Percentiles rank a stretch among this genome's conserved stretches.
Evolutionary conservation across 441 rosid species (phyloP).

Genomic region (Pelargonium myrrhifolium): DNA sequence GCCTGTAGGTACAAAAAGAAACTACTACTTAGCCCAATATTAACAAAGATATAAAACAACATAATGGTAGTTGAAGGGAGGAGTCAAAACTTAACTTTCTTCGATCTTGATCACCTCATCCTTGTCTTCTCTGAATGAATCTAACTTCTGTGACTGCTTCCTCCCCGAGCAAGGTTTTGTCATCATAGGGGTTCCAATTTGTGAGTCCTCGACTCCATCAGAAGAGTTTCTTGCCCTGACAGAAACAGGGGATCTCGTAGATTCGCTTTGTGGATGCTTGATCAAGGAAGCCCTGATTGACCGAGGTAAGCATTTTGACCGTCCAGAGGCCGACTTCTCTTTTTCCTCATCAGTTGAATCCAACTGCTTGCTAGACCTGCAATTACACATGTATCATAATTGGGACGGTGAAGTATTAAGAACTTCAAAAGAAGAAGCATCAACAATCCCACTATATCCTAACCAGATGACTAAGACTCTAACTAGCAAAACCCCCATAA

Average conservation of each 20-base stretch:
- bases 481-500: neutral
- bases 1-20: slow-evolving; percentile 45
- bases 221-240: slow-evolving; percentile 55
- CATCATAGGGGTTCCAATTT: slow-evolving; percentile 29
- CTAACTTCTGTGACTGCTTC: slow-evolving; percentile 37
- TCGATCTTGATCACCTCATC: slow-evolving; percentile 74
- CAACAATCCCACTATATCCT: neutral
- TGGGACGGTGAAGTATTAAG: neutral
- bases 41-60: neutral
- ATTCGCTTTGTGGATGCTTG: slow-evolving; percentile 50
- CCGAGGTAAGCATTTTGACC: slow-evolving; percentile 48
- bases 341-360: slow-evolving; percentile 35
- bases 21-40: slow-evolving; percentile 13
- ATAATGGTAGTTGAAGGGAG: neutral
- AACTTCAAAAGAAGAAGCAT: neutral
- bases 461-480: neutral
- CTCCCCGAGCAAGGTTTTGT: slow-evolving; percentile 31
- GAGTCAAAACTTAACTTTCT: slow-evolving; percentile 72
- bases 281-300: slow-evolving; percentile 51
- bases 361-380: slow-evolving; percentile 50
- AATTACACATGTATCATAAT: slow-evolving; percentile 15
- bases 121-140: slow-evolving; percentile 51
- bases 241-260: slow-evolving; percentile 60
- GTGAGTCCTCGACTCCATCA: slow-evolving; percentile 32
- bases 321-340: slow-evolving; percentile 41